These are phyloP conservation scores for Cercophora newfieldiana DNA, from an alignment of 495 filamentous ascomycete species.

Conservation along the genomic window DNA sequence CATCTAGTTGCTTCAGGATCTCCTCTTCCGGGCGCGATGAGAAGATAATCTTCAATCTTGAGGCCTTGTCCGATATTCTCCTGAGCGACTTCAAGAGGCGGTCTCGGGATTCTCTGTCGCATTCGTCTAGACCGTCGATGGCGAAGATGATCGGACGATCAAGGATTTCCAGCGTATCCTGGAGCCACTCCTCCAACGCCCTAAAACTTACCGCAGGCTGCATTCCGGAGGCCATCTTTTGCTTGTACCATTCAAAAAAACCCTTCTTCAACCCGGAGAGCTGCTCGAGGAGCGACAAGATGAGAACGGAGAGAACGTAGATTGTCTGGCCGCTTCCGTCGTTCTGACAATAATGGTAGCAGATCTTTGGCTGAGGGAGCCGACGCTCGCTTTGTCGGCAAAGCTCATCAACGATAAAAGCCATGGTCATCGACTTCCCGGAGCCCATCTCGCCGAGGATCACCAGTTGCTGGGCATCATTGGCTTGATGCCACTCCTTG, in stretches of 20 bases:
- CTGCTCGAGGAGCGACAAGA: background rate
- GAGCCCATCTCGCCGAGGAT: slow-evolving; percentile 32
- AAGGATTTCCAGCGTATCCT: background rate
- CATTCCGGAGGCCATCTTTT: background rate
- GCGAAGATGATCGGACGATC: slow-evolving; percentile 20
- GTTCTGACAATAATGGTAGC: slow-evolving; percentile 31
- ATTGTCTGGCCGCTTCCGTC: slow-evolving; percentile 23
- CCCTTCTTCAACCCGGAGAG: background rate
- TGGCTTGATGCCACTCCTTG: background rate
- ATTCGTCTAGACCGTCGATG: slow-evolving; percentile 38
- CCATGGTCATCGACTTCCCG: slow-evolving; percentile 29
- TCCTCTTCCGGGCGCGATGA: background rate
- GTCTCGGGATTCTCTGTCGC: slow-evolving; percentile 26
- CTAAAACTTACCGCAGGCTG: background rate
- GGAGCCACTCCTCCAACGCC: background rate
- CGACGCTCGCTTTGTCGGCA: slow-evolving; percentile 19
- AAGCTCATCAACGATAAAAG: slow-evolving; percentile 30
- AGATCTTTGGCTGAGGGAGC: slow-evolving; percentile 30
- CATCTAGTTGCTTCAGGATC: background rate
- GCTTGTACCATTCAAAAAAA: background rate
- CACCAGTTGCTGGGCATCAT: slow-evolving; percentile 22
- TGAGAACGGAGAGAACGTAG: slow-evolving; percentile 15
- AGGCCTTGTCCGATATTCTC: background rate
- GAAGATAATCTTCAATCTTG: background rate
- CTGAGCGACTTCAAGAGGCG: slow-evolving; percentile 19